Evolutionary conservation across 345 rosid species (phyloP), one percentile per base, ranked within the genome.

Genomic region (Adansonia digitata): DNA sequence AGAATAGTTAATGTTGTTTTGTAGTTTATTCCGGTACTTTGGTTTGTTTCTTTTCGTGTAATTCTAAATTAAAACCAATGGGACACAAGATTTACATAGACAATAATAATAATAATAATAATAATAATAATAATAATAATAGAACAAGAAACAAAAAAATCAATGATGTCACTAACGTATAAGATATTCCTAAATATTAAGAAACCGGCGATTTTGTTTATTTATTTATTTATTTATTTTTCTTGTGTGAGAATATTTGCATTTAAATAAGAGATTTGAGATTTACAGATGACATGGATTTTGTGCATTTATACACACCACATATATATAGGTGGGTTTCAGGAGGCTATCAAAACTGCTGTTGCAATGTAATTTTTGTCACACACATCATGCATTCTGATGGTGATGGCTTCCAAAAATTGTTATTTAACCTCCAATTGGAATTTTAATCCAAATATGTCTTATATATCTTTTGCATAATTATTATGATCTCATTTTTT

Each of bases 261-360:
- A 77, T 67, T 74, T 75, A 62, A 77, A 31, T 52, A 56, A 48
- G 40, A 42, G 72, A 60, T 15, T 59, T 53, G 79, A 77, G 71
- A 62, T 63, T 10, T 64, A 67, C 67, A 72, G 53, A 56, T 40
- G 51, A 34, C 51, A 64, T 69, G 57, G 42, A 55, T 43, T 10
- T 2, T 6, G 60, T 29, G 40, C 57, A 35, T 4, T 39, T 40
- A 17, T 65, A 10, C 12, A 43, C 48, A 24, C 17, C 37, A n/a
- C n/a, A n/a, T n/a, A 66, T 35, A 12, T 60, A 55, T 55, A 61
- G 74, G 70, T 73, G 69, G 74, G 35, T 43, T 10, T 9, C 5
- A 67, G 68, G 37, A 57, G 31, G 31, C 75, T 29, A 9, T 14
- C 22, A 74, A 49, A 74, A 74, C 72, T 51, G 69, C 27, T 34